Evolutionary conservation across 371 early-diverging fungal species (phyloP).

Genomic region (Mucor irregularis): DNA sequence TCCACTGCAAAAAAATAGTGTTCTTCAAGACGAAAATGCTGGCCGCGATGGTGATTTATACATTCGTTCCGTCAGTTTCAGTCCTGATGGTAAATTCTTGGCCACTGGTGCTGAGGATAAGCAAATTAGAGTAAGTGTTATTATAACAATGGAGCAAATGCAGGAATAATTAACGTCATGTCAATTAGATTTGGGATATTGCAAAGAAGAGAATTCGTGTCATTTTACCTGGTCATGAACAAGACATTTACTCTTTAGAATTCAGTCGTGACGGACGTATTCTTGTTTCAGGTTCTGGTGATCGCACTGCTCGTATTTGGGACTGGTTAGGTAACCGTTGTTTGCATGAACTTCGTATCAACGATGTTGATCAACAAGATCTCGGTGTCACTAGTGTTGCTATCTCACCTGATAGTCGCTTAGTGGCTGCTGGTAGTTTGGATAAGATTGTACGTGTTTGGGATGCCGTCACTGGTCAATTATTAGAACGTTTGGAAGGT

Average conservation of each 20-base stretch:
- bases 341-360: conserved; percentile 74
- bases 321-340: conserved; percentile 76
- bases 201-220: conserved; percentile 66
- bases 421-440: conserved; percentile 89
- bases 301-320: conserved; percentile 91
- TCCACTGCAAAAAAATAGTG: conserved; percentile 42
- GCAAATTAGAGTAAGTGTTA: conserved; percentile 76
- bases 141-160: not conserved
- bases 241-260: conserved; percentile 96
- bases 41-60: conserved; percentile 84
- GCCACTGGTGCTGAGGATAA: conserved; percentile 98
- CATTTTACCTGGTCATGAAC: conserved; percentile 87
- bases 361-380: conserved; percentile 83
- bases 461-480: conserved; percentile 82
- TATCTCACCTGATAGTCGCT: conserved; percentile 79
- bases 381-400: conserved; percentile 96
- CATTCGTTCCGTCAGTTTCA: conserved; percentile 96
- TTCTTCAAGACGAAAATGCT: conserved; percentile 76
- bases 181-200: conserved; percentile 79
- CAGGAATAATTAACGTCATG: not conserved
- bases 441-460: conserved; percentile 95
- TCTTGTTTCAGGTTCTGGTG: conserved; percentile 95
- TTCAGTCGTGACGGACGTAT: conserved; percentile 92
- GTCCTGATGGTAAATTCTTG: conserved; percentile 87
- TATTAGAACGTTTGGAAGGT: conserved; percentile 89